Evolutionary conservation across 2,329 filamentous ascomycete genomes (phyloP).

Genomic region (Pseudogymnoascus sp.): DNA sequence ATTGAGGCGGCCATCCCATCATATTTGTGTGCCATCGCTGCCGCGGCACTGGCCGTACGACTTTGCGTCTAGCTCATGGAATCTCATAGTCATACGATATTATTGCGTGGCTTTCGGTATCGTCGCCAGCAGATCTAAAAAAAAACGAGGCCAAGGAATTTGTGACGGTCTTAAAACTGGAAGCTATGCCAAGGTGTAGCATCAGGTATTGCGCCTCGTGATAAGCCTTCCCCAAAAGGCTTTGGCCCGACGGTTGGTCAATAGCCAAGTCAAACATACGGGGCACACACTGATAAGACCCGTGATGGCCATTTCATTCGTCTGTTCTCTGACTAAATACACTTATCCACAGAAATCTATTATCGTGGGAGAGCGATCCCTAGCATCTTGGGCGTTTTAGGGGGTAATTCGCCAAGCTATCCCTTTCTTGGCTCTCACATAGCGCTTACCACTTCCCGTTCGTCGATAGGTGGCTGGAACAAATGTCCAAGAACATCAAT

Average conservation of each 20-base stretch:
- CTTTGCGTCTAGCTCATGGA: neutral
- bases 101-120: neutral
- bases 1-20: neutral
- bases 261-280: conserved; percentile 7
- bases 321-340: neutral
- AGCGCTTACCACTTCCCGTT: neutral
- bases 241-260: neutral
- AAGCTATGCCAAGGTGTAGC: conserved; percentile 4
- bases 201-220: neutral
- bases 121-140: neutral
- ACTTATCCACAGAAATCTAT: neutral
- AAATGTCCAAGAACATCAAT: neutral
- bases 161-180: neutral
- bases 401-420: neutral
- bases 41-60: neutral
- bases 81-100: neutral
- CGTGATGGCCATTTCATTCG: conserved; percentile 1
- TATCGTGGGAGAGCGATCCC: neutral
- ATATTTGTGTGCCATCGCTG: conserved; percentile 5
- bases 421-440: conserved; percentile 7
- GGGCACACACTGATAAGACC: neutral
- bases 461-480: neutral
- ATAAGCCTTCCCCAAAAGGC: neutral
- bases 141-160: conserved; percentile 10
- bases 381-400: neutral